A percentile compares a stretch with the other conserved stretches of the same genome.
These are phyloP conservation scores for Candida sakaeoensis DNA, from an alignment of 805 yeast genomes.

Conservation along the genomic window DNA sequence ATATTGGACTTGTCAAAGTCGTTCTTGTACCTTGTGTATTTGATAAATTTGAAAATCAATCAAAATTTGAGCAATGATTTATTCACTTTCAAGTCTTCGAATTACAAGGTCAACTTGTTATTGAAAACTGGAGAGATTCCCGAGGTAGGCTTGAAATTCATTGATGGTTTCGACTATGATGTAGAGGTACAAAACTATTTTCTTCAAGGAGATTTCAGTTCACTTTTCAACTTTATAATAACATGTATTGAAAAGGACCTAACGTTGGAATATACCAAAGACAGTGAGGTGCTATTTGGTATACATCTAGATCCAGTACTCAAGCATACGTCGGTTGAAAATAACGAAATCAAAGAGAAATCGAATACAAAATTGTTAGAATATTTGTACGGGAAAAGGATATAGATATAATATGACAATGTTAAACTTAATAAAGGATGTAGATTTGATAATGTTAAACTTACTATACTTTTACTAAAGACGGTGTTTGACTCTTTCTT, in stretches of 20 bases:
- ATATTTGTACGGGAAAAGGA: constrained; percentile 3
- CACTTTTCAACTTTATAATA: constrained; percentile 15
- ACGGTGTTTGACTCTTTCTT: constrained; percentile 34
- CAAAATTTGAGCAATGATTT: constrained; percentile 17
- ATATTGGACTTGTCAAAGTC: constrained; percentile 19
- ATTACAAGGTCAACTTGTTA: constrained; percentile 19
- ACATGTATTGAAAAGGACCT: constrained; percentile 3
- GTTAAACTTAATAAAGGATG: too few relatives aligned
- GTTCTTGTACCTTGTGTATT: constrained; percentile 23
- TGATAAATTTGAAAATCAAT: constrained; percentile 24
- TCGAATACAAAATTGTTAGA: constrained; percentile 7
- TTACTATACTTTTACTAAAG: constrained; percentile 5
- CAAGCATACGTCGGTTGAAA: constrained; percentile 14
- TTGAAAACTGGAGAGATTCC: background rate
- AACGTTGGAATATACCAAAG: constrained; percentile 14
- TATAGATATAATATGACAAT: too few relatives aligned
- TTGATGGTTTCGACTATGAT: constrained; percentile 11
- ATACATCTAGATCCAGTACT: constrained; percentile 17
- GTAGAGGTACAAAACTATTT: constrained; percentile 6
- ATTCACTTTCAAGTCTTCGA: constrained; percentile 31
- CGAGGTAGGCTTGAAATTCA: constrained; percentile 4
- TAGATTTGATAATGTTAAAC: too few relatives aligned
- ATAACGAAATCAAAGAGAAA: constrained; percentile 10
- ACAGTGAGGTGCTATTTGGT: constrained; percentile 14
- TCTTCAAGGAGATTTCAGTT: constrained; percentile 18